Percentiles rank a stretch among this genome's conserved stretches.
These are phyloP conservation scores for Antitrichia curtipendula DNA, from an alignment of 225 moss, liverwort and hornwort species.

Conservation along the genomic window DNA sequence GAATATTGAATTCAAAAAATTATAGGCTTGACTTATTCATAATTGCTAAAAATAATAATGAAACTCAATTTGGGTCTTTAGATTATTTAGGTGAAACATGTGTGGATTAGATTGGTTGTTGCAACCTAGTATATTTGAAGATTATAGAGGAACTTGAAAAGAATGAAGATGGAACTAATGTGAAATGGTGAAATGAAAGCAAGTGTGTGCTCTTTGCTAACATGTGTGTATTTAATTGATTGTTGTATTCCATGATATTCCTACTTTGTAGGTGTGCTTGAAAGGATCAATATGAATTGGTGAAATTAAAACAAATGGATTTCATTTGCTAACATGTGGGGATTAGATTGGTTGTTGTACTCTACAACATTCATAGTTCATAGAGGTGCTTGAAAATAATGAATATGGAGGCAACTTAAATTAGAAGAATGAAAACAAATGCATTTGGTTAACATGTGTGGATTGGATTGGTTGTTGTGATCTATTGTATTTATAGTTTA, in stretches of 20 bases:
- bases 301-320: not conserved
- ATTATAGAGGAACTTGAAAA: not conserved
- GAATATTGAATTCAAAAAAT: too few relatives aligned
- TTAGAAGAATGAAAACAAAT: not conserved
- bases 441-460: not conserved
- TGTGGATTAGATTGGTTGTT: not conserved
- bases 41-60: not conserved
- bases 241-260: not conserved
- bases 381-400: not conserved
- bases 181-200: not conserved
- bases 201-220: not conserved
- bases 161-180: not conserved
- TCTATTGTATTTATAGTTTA: not conserved
- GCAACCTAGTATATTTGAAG: not conserved
- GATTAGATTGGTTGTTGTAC: not conserved
- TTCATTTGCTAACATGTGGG: not conserved
- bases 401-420: not conserved
- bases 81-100: not conserved
- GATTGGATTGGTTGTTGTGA: not conserved
- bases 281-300: not conserved
- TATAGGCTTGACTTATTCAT: accelerated
- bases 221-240: not conserved
- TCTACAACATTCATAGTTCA: not conserved
- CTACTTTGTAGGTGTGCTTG: not conserved
- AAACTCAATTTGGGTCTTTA: not conserved